phyloP scores from a whole-genome alignment of 2,329 filamentous ascomycete species.

The Gaeumannomyces tritici region DNA sequence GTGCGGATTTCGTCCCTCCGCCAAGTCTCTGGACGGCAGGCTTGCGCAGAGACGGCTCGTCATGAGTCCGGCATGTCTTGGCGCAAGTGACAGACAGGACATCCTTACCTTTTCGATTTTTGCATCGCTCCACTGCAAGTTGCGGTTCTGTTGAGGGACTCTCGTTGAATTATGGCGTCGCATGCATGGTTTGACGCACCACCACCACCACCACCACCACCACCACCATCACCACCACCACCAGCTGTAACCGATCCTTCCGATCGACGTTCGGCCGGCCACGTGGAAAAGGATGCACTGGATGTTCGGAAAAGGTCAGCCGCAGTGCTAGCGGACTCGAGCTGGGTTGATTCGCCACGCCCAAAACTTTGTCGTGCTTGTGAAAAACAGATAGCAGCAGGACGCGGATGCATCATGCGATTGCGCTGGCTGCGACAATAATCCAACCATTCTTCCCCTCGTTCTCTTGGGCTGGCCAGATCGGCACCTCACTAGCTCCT shows the following conservation, averaged over 20 bases:
- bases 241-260: no score
- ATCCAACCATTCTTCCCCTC: background rate
- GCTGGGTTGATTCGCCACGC: background rate
- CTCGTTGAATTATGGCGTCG: no score
- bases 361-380: no score
- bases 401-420: background rate
- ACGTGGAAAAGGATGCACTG: background rate
- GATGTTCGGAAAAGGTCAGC: no score
- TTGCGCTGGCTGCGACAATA: background rate
- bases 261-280: background rate
- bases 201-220: background rate
- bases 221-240: background rate
- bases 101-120: background rate
- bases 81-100: background rate
- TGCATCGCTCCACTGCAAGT: no score
- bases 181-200: background rate
- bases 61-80: background rate
- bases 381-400: background rate
- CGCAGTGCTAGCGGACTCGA: no score
- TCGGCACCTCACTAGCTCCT: background rate
- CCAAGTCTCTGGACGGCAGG: background rate
- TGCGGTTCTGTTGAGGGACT: no score
- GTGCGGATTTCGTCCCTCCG: background rate
- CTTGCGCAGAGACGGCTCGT: background rate
- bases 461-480: background rate